Percentiles rank a stretch among this genome's conserved stretches.
Evolutionary conservation across 1,284 basidiomycete genomes (phyloP).

Genomic region (Sporisorium graminicola): DNA sequence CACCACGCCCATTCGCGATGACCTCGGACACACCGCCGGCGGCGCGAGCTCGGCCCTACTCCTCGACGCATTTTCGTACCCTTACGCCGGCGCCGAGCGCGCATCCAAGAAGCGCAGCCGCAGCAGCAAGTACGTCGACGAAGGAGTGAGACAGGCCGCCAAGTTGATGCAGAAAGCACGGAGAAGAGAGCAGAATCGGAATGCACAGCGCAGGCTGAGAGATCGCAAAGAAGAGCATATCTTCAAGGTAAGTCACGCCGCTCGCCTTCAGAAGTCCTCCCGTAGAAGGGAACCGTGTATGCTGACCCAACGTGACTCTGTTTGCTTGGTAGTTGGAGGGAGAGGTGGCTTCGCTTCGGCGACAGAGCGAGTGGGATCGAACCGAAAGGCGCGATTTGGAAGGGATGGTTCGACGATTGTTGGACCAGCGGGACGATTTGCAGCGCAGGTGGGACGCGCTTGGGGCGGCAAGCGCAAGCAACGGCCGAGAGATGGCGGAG

Average conservation of each 20-base stretch:
- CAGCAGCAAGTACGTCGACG: conserved; percentile 19
- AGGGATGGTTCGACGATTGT: conserved; percentile 28
- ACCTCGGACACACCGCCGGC: no score
- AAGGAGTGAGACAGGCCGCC: conserved; percentile 32
- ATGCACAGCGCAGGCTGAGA: conserved; percentile 33
- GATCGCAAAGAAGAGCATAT: conserved; percentile 44
- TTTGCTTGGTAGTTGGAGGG: conserved; percentile 13
- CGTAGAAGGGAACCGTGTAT: no score
- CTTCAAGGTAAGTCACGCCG: conserved; percentile 22
- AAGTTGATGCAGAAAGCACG: conserved; percentile 33
- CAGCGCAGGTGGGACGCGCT: conserved; percentile 7
- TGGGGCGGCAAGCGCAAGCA: background rate
- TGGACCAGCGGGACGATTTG: conserved; percentile 22
- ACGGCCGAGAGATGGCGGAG: background rate
- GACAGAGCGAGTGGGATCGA: conserved; percentile 13
- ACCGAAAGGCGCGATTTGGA: conserved; percentile 15
- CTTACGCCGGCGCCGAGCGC: background rate
- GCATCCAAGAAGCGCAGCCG: conserved; percentile 15
- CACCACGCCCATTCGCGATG: background rate
- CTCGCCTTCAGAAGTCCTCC: no score
- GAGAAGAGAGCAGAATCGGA: conserved; percentile 39
- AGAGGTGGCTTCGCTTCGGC: conserved; percentile 16
- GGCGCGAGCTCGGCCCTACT: no score
- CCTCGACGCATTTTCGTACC: no score
- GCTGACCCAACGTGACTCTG: background rate